Evolutionary conservation across 345 rosid species (phyloP).

Genomic region (Chamaenerion angustifolium): DNA sequence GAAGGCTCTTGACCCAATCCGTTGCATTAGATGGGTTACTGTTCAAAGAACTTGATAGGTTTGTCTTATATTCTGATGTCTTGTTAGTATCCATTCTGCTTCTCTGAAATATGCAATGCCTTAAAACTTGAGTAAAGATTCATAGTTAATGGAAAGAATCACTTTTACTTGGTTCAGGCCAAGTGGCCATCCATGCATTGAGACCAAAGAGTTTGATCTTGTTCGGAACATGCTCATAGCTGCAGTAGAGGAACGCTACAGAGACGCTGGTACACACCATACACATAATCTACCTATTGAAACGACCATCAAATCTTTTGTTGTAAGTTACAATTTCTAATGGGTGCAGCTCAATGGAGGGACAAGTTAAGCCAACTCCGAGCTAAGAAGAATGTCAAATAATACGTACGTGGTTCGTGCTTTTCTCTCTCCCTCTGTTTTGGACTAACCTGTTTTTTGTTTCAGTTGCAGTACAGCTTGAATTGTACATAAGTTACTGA

Average conservation of each 20-base stretch:
- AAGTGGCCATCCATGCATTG: constrained; percentile 75
- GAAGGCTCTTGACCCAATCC: constrained; percentile 34
- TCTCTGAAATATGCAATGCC: no score
- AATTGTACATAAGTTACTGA: constrained; percentile 23
- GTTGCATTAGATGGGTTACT: constrained; percentile 57
- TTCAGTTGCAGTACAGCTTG: constrained; percentile 9
- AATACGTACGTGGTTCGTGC: constrained; percentile 18
- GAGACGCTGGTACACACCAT: constrained; percentile 64
- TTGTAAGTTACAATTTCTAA: not conserved
- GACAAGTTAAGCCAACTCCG: constrained; percentile 83
- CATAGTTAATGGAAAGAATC: not conserved
- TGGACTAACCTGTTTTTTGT: not conserved
- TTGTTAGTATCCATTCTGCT: no score
- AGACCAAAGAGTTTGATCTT: constrained; percentile 72
- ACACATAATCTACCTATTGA: not conserved
- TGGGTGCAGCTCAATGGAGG: constrained; percentile 73
- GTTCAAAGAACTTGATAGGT: constrained; percentile 76
- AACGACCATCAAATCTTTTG: no score
- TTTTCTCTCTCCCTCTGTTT: not conserved
- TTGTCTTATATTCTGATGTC: constrained; percentile 4
- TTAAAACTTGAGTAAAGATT: no score
- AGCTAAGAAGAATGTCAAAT: constrained; percentile 70
- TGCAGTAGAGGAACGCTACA: constrained; percentile 75
- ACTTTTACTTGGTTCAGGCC: constrained; percentile 39
- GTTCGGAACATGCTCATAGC: constrained; percentile 69